Percentiles rank a stretch among this genome's conserved stretches.
phyloP scores from a whole-genome alignment of 805 yeast species.

The Blastobotrys americana region DNA sequence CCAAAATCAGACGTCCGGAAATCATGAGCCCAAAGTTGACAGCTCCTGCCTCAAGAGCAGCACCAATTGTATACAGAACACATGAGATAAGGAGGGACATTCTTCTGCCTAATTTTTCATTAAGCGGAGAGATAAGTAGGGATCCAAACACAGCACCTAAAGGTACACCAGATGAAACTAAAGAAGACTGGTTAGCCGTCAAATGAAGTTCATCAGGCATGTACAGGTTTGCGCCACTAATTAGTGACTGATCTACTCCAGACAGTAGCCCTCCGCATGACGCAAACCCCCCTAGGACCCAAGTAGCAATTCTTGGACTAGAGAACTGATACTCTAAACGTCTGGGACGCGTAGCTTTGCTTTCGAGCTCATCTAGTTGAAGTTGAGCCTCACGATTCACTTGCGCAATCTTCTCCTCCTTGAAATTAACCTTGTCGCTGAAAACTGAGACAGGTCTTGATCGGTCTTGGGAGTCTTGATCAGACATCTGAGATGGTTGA shows the following conservation, averaged over 20 bases:
- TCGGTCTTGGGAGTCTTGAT: no score
- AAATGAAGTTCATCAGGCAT: slow-evolving; percentile 40
- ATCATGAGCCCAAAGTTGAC: slow-evolving; percentile 42
- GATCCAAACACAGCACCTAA: slow-evolving; percentile 62
- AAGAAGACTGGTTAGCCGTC: slow-evolving; percentile 39
- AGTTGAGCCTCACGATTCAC: neutral
- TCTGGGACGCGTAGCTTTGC: neutral
- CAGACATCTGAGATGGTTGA: no score
- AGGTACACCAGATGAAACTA: slow-evolving; percentile 58
- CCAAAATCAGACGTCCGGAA: slow-evolving; percentile 54
- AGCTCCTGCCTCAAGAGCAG: slow-evolving; percentile 50
- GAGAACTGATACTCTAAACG: slow-evolving; percentile 30
- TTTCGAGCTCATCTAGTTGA: neutral
- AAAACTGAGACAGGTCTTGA: neutral
- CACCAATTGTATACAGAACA: slow-evolving; percentile 55
- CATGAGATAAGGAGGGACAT: slow-evolving; percentile 49
- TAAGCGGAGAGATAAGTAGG: slow-evolving; percentile 50
- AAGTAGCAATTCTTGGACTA: slow-evolving; percentile 41
- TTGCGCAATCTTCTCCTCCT: neutral
- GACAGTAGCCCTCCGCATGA: slow-evolving; percentile 59
- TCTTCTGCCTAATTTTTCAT: slow-evolving; percentile 50
- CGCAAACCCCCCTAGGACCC: slow-evolving; percentile 48
- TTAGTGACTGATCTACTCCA: slow-evolving; percentile 61
- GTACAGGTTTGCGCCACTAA: slow-evolving; percentile 54
- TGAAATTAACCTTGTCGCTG: slow-evolving; percentile 5